Evolutionary conservation across 2,329 filamentous ascomycete species (phyloP).

Genomic region (Dichotomopilus funicola): DNA sequence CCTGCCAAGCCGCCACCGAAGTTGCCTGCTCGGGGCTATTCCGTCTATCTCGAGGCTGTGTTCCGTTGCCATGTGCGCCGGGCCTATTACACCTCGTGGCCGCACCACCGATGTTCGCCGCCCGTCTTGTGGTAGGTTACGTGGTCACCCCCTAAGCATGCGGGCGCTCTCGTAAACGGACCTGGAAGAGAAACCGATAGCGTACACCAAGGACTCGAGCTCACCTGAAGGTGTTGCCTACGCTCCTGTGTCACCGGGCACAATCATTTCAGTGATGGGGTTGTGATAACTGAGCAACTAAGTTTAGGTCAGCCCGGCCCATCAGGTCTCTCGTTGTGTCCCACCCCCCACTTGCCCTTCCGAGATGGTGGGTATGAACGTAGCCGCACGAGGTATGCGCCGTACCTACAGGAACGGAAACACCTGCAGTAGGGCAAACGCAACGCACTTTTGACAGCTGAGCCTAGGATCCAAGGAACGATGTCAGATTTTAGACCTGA

Average conservation of each 20-base stretch:
- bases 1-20: no score
- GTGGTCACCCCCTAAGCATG: not conserved
- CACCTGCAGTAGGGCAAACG: not conserved
- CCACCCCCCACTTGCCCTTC: not conserved
- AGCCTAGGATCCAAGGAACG: not conserved
- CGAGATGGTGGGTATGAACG: slow-evolving; percentile 6
- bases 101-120: not conserved
- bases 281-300: not conserved
- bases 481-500: slow-evolving; percentile 1
- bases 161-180: not conserved
- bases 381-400: slow-evolving; percentile 3
- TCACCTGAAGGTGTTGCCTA: no score
- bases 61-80: no score
- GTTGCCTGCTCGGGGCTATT: no score
- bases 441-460: slow-evolving; percentile 7
- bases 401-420: no score
- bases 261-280: no score
- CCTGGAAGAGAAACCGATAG: no score
- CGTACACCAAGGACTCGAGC: no score
- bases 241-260: no score
- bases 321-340: not conserved
- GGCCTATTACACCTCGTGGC: not conserved
- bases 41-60: no score
- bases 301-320: slow-evolving; percentile 12
- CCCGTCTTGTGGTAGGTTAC: not conserved